Evolutionary conservation across 1,284 basidiomycete species (phyloP).

Genomic region (Trametes hirsuta): DNA sequence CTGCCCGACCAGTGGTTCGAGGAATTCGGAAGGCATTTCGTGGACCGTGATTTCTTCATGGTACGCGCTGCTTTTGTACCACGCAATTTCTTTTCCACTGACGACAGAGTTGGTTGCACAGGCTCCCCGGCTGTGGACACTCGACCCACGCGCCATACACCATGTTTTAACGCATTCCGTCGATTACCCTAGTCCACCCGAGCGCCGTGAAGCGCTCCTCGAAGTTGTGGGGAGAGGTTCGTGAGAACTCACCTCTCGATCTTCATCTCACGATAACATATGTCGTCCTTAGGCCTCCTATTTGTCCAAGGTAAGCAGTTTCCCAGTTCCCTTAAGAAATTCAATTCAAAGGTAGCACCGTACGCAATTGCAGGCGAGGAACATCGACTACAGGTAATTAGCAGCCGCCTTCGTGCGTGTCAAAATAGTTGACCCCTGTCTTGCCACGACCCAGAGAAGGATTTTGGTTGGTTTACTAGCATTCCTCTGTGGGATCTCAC

Average conservation of each 20-base stretch:
- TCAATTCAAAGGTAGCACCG: neutral
- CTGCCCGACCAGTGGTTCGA: conserved; percentile 56
- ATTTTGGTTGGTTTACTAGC: conserved; percentile 6
- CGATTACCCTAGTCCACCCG: conserved; percentile 37
- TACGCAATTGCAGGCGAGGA: neutral
- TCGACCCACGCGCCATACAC: conserved; percentile 39
- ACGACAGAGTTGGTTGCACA: conserved; percentile 23
- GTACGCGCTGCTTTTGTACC: conserved; percentile 37
- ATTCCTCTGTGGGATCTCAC: neutral
- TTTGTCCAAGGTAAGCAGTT: conserved; percentile 7
- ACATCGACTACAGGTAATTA: neutral
- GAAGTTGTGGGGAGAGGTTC: conserved; percentile 36
- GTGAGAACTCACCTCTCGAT: neutral
- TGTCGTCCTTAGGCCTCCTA: neutral
- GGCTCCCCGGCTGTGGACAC: conserved; percentile 46
- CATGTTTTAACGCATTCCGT: conserved; percentile 41
- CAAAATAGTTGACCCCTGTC: neutral
- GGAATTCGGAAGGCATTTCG: conserved; percentile 56
- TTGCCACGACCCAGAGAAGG: conserved; percentile 3
- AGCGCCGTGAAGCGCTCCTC: conserved; percentile 24
- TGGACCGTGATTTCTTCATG: conserved; percentile 47
- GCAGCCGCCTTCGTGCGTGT: too few species aligned
- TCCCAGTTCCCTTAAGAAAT: neutral
- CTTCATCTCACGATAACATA: neutral
- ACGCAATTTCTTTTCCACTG: too few species aligned